Evolutionary conservation across 2,329 filamentous ascomycete genomes (phyloP).

Genomic region (Phyllosticta capitalensis): DNA sequence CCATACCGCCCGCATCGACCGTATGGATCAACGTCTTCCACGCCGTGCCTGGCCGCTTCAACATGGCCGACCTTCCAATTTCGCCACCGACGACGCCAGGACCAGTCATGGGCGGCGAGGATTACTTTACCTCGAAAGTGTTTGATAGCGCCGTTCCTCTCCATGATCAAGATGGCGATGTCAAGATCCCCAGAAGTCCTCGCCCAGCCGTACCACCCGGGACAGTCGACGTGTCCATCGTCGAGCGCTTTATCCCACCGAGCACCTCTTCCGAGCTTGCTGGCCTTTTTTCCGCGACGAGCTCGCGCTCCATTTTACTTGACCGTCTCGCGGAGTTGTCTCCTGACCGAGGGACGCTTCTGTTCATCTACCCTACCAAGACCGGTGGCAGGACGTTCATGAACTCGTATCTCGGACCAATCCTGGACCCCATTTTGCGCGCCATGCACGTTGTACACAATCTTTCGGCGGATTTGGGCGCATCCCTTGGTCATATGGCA

Average conservation of each 20-base stretch:
- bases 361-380: slow-evolving; percentile 55
- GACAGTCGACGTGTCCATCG: slow-evolving; percentile 50
- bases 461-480: slow-evolving; percentile 47
- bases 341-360: slow-evolving; percentile 44
- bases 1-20: slow-evolving; percentile 40
- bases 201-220: slow-evolving; percentile 50
- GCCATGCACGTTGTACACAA: slow-evolving; percentile 50
- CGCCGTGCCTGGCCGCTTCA: slow-evolving; percentile 53
- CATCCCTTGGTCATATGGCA: slow-evolving; percentile 44
- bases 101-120: slow-evolving; percentile 41
- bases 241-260: slow-evolving; percentile 58
- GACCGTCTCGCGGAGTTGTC: slow-evolving; percentile 54
- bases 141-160: slow-evolving; percentile 54
- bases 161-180: slow-evolving; percentile 47
- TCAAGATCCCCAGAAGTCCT: slow-evolving; percentile 41
- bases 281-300: slow-evolving; percentile 46
- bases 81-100: slow-evolving; percentile 54
- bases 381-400: slow-evolving; percentile 50
- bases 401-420: slow-evolving; percentile 49
- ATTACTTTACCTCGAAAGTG: slow-evolving; percentile 53
- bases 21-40: slow-evolving; percentile 57
- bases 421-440: slow-evolving; percentile 52
- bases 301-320: slow-evolving; percentile 46
- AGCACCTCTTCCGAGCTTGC: slow-evolving; percentile 48
- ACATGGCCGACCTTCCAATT: slow-evolving; percentile 50